These are phyloP conservation scores for Dissophora ornata DNA, from an alignment of 192 early-diverging fungal genomes.

Conservation along the genomic window DNA sequence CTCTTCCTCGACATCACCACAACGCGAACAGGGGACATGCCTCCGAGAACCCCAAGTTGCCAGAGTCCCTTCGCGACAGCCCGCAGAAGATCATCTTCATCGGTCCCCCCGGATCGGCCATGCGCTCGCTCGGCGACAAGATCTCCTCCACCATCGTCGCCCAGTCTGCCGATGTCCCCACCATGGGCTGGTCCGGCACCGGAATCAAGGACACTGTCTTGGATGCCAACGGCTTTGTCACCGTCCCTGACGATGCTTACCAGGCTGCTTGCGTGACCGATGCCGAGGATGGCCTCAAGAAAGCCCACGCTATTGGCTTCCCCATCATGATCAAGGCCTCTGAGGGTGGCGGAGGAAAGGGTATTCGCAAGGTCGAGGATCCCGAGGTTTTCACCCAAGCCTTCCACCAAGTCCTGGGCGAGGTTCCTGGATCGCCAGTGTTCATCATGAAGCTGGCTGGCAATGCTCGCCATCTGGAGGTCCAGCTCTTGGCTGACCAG, in stretches of 20 bases:
- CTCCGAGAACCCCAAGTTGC: slow-evolving; percentile 96
- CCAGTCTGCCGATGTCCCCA: slow-evolving; percentile 96
- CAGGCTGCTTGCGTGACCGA: slow-evolving; percentile 85
- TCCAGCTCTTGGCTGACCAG: slow-evolving; percentile 95
- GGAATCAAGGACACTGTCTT: slow-evolving; percentile 79
- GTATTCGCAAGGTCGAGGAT: slow-evolving; percentile 93
- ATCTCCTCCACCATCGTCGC: slow-evolving; percentile 99
- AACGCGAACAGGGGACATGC: slow-evolving; percentile 85
- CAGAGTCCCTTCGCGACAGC: slow-evolving; percentile 87
- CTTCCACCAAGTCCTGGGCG: slow-evolving; percentile 91
- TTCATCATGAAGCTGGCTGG: slow-evolving; percentile 99
- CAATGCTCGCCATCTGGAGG: slow-evolving; percentile 95
- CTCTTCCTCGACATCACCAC: background rate
- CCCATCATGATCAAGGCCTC: slow-evolving; percentile 99
- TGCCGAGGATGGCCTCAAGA: slow-evolving; percentile 85
- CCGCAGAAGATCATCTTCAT: slow-evolving; percentile 92
- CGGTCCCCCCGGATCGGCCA: slow-evolving; percentile 95
- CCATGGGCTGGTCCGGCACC: slow-evolving; percentile 94
- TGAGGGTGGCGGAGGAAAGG: slow-evolving; percentile 99
- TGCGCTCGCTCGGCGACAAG: slow-evolving; percentile 99
- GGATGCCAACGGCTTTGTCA: slow-evolving; percentile 79
- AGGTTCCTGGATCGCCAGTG: slow-evolving; percentile 97
- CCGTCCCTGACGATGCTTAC: slow-evolving; percentile 86
- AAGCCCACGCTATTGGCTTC: slow-evolving; percentile 92
- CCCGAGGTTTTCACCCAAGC: slow-evolving; percentile 76